Conservation (phyloP, 129 eudicot genomes). For the Saposhnikovia divaricata region DNA sequence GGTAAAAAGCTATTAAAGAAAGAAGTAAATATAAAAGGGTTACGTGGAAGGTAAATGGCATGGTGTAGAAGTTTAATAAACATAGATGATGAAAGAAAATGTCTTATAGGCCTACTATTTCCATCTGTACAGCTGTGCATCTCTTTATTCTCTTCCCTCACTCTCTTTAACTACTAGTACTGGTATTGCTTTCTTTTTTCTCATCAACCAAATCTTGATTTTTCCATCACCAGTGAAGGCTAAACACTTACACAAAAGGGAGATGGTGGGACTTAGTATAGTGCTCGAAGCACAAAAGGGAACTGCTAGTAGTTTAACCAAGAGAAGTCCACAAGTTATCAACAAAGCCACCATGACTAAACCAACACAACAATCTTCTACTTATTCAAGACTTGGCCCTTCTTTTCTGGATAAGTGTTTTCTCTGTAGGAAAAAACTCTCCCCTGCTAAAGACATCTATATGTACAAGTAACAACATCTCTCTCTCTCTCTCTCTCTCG, state of each 20-base stretch:
- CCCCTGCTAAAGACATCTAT: conserved; percentile 26
- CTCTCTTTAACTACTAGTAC: not conserved
- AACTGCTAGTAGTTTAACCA: not conserved
- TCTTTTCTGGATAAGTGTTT: conserved; percentile 24
- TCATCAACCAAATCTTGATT: not conserved
- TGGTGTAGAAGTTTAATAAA: not conserved
- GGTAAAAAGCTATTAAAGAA: not conserved
- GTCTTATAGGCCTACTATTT: not conserved
- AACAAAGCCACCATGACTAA: conserved; percentile 17
- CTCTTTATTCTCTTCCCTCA: not conserved
- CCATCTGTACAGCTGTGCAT: conserved; percentile 1
- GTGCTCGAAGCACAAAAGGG: conserved; percentile 18
- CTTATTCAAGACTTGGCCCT: not conserved
- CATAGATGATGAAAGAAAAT: no score
- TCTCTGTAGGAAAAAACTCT: conserved; percentile 23
- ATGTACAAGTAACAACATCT: conserved; percentile 26
- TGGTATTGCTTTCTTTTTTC: not conserved
- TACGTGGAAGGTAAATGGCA: not conserved
- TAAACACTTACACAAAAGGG: not conserved
- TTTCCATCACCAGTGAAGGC: not conserved
- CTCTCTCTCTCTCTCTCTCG: not conserved
- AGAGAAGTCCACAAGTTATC: conserved; percentile 10
- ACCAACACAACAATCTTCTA: not conserved
- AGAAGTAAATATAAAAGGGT: not conserved
- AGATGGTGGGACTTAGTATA: conserved; percentile 33